These are phyloP conservation scores for Apophysomyces sp. DNA, from an alignment of 371 early-diverging fungal species.

Conservation along the genomic window DNA sequence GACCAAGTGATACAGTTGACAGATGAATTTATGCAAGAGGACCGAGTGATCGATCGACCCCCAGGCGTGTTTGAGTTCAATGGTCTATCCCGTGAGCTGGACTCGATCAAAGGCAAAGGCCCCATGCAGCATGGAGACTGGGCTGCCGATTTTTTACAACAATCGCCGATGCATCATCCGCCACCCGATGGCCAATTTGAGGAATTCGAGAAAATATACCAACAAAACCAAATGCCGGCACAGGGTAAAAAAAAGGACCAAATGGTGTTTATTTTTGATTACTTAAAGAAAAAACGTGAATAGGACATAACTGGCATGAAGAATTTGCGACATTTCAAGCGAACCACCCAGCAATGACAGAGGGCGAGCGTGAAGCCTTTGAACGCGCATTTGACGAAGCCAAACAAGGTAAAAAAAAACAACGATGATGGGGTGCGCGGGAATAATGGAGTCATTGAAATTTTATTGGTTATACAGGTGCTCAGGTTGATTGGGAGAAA, in stretches of 20 bases:
- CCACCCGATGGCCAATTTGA: slow-evolving; percentile 40
- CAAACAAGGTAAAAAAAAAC: slow-evolving; percentile 36
- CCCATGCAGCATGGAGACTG: slow-evolving; percentile 43
- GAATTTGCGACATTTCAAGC: slow-evolving; percentile 41
- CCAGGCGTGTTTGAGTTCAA: slow-evolving; percentile 52
- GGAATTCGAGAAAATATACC: slow-evolving; percentile 65
- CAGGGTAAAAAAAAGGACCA: slow-evolving; percentile 7
- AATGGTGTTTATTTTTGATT: slow-evolving; percentile 9
- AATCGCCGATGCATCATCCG: slow-evolving; percentile 29
- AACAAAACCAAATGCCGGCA: slow-evolving; percentile 19
- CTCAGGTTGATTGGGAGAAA: slow-evolving; percentile 46
- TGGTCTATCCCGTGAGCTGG: slow-evolving; percentile 58
- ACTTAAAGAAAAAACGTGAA: too few species aligned
- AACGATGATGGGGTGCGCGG: not conserved
- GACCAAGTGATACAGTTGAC: slow-evolving; percentile 19
- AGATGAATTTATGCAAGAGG: slow-evolving; percentile 48
- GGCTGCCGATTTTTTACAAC: slow-evolving; percentile 71
- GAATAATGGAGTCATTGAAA: not conserved
- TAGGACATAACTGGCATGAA: slow-evolving; percentile 38
- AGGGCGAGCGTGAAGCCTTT: slow-evolving; percentile 61
- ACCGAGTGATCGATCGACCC: slow-evolving; percentile 32
- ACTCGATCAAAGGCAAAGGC: slow-evolving; percentile 34
- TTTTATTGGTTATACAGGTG: slow-evolving; percentile 5
- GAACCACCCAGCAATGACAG: slow-evolving; percentile 24
- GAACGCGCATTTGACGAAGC: slow-evolving; percentile 79